Evolutionary conservation across 2,329 filamentous ascomycete species (phyloP), one percentile per base, ranked within the genome.

Genomic region (Sclerotinia sclerotiorum): DNA sequence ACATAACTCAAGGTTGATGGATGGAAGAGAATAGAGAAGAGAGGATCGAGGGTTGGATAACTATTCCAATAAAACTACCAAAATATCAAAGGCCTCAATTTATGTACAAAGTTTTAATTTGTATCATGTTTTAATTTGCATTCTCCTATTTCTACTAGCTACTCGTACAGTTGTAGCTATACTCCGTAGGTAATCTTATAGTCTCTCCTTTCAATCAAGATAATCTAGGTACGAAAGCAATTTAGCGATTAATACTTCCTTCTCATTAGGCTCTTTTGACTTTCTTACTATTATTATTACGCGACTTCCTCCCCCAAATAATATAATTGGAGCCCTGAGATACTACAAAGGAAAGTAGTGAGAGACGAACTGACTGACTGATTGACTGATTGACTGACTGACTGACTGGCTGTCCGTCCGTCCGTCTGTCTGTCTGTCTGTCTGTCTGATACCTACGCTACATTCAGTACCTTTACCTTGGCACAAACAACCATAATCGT

Each of bases 241-340:
- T 55, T n/a, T 56, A 32, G 54, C 54, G 54, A 56, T 56, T 56
- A 56, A 35, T 56, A 21, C 46, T 48, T 32, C 32, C 32, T 32
- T 19, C 44, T 46, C 32, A 27, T 55, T 55, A 55, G 52, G 15
- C 52, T 29, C 52, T 35, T 55, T 19, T 32, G n/a, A 1, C 39
- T 39, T 39, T 13, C 52, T 35, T 19, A 55, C n/a, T 32, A 42
- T 39, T 32, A 56, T n/a, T 32, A 56, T 56, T 56, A 56, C 52
- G 54, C 54, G 54, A 56, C 54, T 39, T 51, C 48, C 10, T 51
- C n/a, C 11, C 52, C 13, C 35, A 35, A 29, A n/a, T 21, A 7
- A 7, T 21, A 21, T 35, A n/a, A 55, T 55, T 55, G 13, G 52
- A 55, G n/a, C 29, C 29, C 29, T n/a, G n/a, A n/a, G n/a, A 35